These are phyloP conservation scores for Miscanthus lutarioriparius DNA, from an alignment of 176 grass and related monocot species.

Conservation along the genomic window DNA sequence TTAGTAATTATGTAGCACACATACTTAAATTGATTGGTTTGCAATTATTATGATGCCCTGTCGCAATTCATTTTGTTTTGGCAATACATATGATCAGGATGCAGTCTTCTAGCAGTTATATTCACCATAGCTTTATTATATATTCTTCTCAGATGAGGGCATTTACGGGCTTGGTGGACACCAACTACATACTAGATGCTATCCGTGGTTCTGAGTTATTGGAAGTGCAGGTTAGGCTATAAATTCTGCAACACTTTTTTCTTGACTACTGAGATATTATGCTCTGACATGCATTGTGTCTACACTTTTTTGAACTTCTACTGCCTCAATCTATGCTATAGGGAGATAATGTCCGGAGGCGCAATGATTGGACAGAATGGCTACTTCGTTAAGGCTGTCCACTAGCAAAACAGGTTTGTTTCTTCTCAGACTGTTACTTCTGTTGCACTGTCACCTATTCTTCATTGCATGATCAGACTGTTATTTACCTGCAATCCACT, in stretches of 20 bases:
- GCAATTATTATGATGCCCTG: neutral
- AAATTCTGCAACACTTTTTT: neutral
- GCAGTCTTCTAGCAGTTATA: neutral
- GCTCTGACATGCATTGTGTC: neutral
- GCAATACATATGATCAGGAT: neutral
- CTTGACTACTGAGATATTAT: neutral
- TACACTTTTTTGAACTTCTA: conserved; percentile 19
- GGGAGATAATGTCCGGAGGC: conserved; percentile 67
- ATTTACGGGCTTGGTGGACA: conserved; percentile 42
- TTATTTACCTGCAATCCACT: neutral
- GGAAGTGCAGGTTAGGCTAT: conserved; percentile 71
- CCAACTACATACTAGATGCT: conserved; percentile 61
- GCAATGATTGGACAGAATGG: conserved; percentile 73
- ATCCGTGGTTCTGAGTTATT: conserved; percentile 58
- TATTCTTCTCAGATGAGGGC: conserved; percentile 33
- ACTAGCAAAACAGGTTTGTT: conserved; percentile 36
- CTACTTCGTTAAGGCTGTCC: conserved; percentile 34
- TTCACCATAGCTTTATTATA: neutral
- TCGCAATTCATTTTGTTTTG: neutral
- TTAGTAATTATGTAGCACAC: conserved; percentile 7
- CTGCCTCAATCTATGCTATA: conserved; percentile 12
- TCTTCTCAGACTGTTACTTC: neutral
- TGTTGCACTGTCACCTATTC: too few relatives aligned
- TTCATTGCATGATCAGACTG: neutral
- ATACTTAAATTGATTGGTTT: neutral